Evolutionary conservation across 2,329 filamentous ascomycete species (phyloP), one percentile per base, ranked within the genome.

Genomic region (Fusarium verrucosum): DNA sequence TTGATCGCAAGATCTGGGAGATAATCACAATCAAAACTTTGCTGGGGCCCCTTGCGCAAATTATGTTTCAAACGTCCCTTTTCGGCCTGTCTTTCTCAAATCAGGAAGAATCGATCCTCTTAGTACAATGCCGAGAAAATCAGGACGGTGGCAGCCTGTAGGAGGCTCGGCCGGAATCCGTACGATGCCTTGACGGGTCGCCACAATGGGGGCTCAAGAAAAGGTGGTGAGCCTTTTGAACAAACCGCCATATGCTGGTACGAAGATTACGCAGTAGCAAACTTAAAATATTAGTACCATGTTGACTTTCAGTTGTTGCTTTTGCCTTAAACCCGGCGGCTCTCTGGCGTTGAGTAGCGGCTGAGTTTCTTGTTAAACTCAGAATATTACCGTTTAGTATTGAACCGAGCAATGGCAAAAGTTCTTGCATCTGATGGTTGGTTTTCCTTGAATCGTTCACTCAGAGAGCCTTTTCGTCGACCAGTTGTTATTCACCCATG

Each of bases 61-160:
- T 17, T 30, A 44, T 68, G 68, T 72, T 72, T 72, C 70, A 72
- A 57, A 36, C 58, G 58, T 58, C 65, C 57, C 44, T 42, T 70
- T 67, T 68, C 45, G 57, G 68, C 30, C 43, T 66, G 37, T 50
- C 20, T 19, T 30, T 30, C 19, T 66, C 57, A 13, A 64, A 70
- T 66, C 40, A 26, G 68, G 65, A 50, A 50, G 68, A 66, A 69
- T 19, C 38, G n/a, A 44, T 36, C 22, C 49, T 38, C 37, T 65
- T 67, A 58, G 49, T 53, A 45, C 51, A 41, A 54, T 51, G 32
- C 32, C 16, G 22, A 50, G 51, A 43, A 51, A 50, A 58, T 47
- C 45, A 51, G 36, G 22, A 46, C n/a, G 23, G 22, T 28, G 26
- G 36, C 40, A 52, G 40, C 54, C 33, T 56, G 28, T 65, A 50